Base-by-base conservation (phyloP, 371 early-diverging fungal genomes). In the Mortierella sp. region DNA sequence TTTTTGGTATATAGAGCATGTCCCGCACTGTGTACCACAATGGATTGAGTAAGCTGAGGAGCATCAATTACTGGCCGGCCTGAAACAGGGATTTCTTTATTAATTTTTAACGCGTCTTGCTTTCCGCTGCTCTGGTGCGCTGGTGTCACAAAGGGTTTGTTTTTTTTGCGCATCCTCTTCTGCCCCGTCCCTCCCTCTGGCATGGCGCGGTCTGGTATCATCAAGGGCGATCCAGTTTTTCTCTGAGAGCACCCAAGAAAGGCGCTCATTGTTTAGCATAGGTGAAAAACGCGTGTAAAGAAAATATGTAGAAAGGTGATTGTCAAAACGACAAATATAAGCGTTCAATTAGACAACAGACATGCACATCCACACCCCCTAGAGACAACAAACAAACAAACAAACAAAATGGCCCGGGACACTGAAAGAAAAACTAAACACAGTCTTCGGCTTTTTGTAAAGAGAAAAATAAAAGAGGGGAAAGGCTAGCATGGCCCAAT, bases 361-460 rank as follows among this genome's bases (percentile, higher is more conserved):
- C 21, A 24, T 59, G 59, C 14, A 16, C 34, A 28, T 31, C 57
- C 57, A 5, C 48, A 8, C 13, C 48, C 48, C 57, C 28, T 31
- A 14, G 31, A 2, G 31, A 16, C 48, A 31, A 6, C 31, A 6
- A 31, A 31, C 48, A 46, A 46, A 46, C 48, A 59, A 31, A 16
- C 5, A 64, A 64, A 34, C 19, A 64, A 28, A 59, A 37, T 64
- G 64, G 37, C 64, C 64, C 31, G 64, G 64, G 64, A 37, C 64
- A 64, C 64, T 64, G 64, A 24, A 37, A 10, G 37, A 37, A 21
- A 64, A 24, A 21, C 19, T 21, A 37, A 61, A 10, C 8, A 31
- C 21, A 34, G 21, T 21, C 34, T 1, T 34, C 40, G 3, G 8
- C 19, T 10, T 61, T 11, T 61, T 31, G 13, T 1, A 3, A 21